Evolutionary conservation across 352 stramenopile genomes (phyloP).

Genomic region (Globisporangium viniferum): DNA sequence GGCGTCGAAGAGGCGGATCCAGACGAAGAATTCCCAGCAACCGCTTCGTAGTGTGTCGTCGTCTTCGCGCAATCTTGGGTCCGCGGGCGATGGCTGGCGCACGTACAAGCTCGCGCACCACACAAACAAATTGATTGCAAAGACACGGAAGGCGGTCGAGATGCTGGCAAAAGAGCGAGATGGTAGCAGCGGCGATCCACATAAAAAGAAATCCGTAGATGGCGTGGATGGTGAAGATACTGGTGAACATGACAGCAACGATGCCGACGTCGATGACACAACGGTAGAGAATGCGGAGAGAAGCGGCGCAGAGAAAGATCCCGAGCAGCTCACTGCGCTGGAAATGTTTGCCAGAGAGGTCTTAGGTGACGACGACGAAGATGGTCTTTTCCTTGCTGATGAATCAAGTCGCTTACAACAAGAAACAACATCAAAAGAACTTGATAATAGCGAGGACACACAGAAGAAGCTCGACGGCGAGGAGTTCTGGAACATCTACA

Average conservation of each 20-base stretch:
- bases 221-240: neutral
- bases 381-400: neutral
- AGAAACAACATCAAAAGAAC: neutral
- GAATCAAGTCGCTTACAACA: neutral
- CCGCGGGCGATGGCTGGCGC: conserved; percentile 39
- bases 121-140: conserved; percentile 55
- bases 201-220: neutral
- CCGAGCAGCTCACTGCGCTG: neutral
- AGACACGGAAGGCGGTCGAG: conserved; percentile 52
- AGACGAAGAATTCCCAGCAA: conserved; percentile 15
- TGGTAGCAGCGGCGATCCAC: neutral
- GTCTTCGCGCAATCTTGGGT: conserved; percentile 2
- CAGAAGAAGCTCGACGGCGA: conserved; percentile 16
- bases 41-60: conserved; percentile 1
- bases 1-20: conserved; percentile 7
- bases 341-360: conserved; percentile 53
- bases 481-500: conserved; percentile 65
- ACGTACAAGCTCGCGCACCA: conserved; percentile 61
- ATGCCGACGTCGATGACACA: neutral
- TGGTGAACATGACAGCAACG: conserved; percentile 8
- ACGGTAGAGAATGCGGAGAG: conserved; percentile 4
- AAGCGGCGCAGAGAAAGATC: neutral
- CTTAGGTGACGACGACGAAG: conserved; percentile 23
- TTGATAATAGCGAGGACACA: neutral
- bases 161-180: conserved; percentile 24